phyloP scores from a whole-genome alignment of 78 protist genomes.

The Diacronema lutheri region DNA sequence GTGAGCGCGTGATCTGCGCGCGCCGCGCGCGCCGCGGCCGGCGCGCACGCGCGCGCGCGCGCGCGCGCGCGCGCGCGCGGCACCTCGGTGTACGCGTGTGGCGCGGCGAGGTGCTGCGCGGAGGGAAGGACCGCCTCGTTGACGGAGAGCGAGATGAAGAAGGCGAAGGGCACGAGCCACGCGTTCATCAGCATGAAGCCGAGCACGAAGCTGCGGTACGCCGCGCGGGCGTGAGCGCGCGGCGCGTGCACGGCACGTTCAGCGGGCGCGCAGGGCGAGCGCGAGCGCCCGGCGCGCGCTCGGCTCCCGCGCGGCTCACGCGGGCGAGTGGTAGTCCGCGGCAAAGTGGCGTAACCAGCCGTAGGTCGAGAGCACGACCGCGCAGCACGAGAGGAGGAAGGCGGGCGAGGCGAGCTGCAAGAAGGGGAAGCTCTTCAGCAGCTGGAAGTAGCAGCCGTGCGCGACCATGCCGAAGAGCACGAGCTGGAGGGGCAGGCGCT shows the following conservation, averaged over 20 bases:
- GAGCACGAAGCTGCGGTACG: too few relatives aligned
- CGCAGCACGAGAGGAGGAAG: background rate
- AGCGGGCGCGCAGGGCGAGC: too few relatives aligned
- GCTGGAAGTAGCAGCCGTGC: background rate
- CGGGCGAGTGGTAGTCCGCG: background rate
- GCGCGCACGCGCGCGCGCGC: too few relatives aligned
- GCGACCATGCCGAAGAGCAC: background rate
- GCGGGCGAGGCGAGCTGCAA: background rate
- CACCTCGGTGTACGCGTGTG: too few relatives aligned
- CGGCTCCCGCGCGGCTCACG: too few relatives aligned
- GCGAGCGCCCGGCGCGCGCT: too few relatives aligned
- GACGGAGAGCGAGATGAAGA: conserved; percentile 43
- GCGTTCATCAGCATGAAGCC: conserved; percentile 37
- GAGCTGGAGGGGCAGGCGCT: background rate
- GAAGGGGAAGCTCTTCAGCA: background rate
- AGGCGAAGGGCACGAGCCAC: conserved; percentile 51
- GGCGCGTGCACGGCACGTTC: too few relatives aligned
- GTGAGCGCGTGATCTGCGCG: too few relatives aligned
- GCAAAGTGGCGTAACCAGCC: background rate
- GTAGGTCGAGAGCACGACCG: background rate
- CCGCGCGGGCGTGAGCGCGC: too few relatives aligned
- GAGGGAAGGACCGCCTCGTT: conserved; percentile 22
- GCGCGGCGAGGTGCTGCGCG: background rate
- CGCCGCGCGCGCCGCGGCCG: too few relatives aligned
- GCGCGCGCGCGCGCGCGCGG: too few relatives aligned